Evolutionary conservation across 2,329 filamentous ascomycete genomes (phyloP).

Genomic region (Hortaea werneckii): DNA sequence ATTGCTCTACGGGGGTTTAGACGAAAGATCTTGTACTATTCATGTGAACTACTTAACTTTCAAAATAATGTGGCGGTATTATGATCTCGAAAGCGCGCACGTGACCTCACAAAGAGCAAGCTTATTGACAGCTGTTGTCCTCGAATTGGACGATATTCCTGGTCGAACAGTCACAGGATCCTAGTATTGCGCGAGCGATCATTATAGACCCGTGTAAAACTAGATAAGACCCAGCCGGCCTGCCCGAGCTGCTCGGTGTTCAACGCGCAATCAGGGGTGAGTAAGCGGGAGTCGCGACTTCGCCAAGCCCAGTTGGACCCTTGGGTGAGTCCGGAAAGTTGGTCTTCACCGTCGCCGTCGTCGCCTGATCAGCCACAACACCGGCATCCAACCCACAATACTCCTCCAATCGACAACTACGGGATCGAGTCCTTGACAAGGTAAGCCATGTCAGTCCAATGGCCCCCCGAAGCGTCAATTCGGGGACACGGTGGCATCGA

Average conservation of each 20-base stretch:
- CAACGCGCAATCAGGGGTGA: background rate
- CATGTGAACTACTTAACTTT: too few relatives aligned
- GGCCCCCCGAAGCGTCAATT: too few relatives aligned
- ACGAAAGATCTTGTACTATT: too few relatives aligned
- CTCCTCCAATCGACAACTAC: background rate
- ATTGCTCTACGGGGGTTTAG: too few relatives aligned
- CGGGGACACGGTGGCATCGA: background rate
- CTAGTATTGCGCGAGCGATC: too few relatives aligned
- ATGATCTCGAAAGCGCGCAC: background rate
- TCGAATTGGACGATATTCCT: too few relatives aligned
- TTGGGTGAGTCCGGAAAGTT: background rate
- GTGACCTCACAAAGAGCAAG: constrained; percentile 3
- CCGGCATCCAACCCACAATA: background rate
- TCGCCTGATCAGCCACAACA: constrained; percentile 5
- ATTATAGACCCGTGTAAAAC: too few relatives aligned
- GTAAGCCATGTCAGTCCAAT: background rate
- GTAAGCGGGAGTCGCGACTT: background rate
- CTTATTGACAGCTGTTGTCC: constrained; percentile 1
- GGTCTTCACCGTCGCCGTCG: constrained; percentile 1
- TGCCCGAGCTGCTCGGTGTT: background rate
- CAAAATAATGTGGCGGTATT: too few relatives aligned
- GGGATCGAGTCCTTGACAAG: constrained; percentile 4
- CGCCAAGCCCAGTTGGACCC: background rate
- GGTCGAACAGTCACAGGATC: too few relatives aligned
- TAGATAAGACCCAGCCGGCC: too few relatives aligned